phyloP scores from a whole-genome alignment of 805 yeast genomes.

The Debaryomyces hansenii region DNA sequence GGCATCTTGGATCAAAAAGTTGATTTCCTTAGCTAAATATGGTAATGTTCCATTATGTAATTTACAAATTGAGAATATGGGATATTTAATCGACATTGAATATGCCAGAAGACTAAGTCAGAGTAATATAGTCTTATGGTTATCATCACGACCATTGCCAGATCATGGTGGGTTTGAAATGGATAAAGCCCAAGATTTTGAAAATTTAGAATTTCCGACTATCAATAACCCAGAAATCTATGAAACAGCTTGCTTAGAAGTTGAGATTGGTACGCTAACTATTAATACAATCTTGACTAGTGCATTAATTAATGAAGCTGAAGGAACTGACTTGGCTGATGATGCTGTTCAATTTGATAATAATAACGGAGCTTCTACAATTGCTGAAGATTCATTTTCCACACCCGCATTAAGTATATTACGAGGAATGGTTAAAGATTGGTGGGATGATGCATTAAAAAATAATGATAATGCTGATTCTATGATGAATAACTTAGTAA shows the following conservation, averaged over 20 bases:
- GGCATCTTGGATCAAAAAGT: constrained; percentile 69
- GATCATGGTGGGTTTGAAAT: constrained; percentile 83
- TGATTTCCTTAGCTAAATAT: constrained; percentile 65
- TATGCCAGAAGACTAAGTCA: constrained; percentile 76
- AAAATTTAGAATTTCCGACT: constrained; percentile 61
- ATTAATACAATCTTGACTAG: constrained; percentile 87
- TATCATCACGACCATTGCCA: constrained; percentile 80
- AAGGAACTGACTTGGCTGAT: constrained; percentile 76
- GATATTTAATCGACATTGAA: constrained; percentile 78
- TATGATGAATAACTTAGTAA: constrained; percentile 74
- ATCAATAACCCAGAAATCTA: constrained; percentile 80
- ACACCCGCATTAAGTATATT: constrained; percentile 69
- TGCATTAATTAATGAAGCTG: constrained; percentile 80
- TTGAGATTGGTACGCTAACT: constrained; percentile 74
- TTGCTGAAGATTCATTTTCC: constrained; percentile 84
- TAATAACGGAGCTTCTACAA: constrained; percentile 45
- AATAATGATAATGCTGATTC: constrained; percentile 74
- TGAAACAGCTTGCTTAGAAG: constrained; percentile 73
- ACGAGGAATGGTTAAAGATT: constrained; percentile 71
- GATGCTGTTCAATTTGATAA: constrained; percentile 31
- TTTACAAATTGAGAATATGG: constrained; percentile 71
- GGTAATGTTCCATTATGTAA: constrained; percentile 87
- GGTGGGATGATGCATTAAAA: constrained; percentile 91
- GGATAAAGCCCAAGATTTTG: constrained; percentile 58
- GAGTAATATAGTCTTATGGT: constrained; percentile 81